Evolutionary conservation across 2,329 filamentous ascomycete species (phyloP), one percentile per base, ranked within the genome.

Genomic region (Diaporthe ampelina): DNA sequence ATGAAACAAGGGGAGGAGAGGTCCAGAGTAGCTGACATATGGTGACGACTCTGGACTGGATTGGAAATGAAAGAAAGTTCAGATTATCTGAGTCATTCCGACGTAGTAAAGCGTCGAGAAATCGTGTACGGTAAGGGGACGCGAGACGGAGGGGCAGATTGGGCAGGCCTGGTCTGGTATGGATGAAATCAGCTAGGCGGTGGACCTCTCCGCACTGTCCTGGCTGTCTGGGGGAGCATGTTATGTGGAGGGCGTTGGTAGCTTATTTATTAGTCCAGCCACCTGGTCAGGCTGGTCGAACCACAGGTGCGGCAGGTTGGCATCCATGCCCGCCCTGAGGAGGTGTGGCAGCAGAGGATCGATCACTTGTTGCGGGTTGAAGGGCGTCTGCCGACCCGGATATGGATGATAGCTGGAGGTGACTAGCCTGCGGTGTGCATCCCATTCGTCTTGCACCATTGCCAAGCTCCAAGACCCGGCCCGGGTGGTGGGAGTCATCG

Each of bases 51-150:
- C 37, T 61, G 9, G 2, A 37, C 29, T 21, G 50, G 40, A 54
- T 70, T 70, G 50, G 32, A 57, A 59, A 75, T 75, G 37, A 48
- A 57, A 54, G 40, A 70, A 48, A 43, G 54, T 59, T 50, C 32
- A 73, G 63, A 56, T 35, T 59, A 70, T 69, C 63, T 75, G 74
- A 73, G 71, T 73, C 74, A 73, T 73, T 65, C 50, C 71, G 71
- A 40, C 26, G 65, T 54, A 70, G 74, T 71, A 70, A 10, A 67
- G 45, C 21, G 21, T 67, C 21, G 29, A 67, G 48, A 73, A 54
- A 45, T 58, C 50, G 17, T 58, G 70, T 58, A 75, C 4, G 74
- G 71, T 57, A 75, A 63, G 63, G 45, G 48, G 65, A 75, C n/a
- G 63, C 74, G 65, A 73, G 65, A 15, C 63, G 45, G 63, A 67